phyloP scores from a whole-genome alignment of 495 filamentous ascomycete species.

The Aspergillus sparsus region DNA sequence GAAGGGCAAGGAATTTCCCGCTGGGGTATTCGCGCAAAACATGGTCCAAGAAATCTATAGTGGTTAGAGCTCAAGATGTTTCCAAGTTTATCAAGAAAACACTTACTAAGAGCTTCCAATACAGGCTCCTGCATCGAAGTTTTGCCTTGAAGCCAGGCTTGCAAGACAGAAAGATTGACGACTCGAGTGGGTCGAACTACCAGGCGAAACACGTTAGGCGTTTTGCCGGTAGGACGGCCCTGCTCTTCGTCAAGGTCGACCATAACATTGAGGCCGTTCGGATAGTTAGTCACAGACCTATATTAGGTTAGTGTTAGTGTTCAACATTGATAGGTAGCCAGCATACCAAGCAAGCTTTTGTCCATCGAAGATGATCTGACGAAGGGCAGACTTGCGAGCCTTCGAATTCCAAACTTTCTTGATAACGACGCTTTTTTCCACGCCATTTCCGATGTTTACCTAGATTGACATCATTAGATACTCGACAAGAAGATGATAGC shows the following conservation, averaged over 20 bases:
- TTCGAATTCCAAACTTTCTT: conserved; percentile 73
- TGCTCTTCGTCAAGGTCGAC: conserved; percentile 70
- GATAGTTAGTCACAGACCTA: conserved; percentile 42
- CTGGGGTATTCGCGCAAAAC: conserved; percentile 75
- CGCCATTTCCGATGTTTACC: conserved; percentile 63
- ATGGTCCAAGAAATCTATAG: conserved; percentile 79
- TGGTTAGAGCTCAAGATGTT: conserved; percentile 22
- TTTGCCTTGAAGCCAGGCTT: conserved; percentile 61
- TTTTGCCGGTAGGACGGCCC: conserved; percentile 35
- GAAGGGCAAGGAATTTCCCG: conserved; percentile 62
- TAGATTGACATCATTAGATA: conserved; percentile 30
- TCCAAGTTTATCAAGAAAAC: background rate
- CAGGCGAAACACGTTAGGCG: conserved; percentile 54
- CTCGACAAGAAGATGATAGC: background rate
- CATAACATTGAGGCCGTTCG: conserved; percentile 41
- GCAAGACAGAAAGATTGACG: conserved; percentile 65
- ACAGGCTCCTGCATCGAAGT: conserved; percentile 61
- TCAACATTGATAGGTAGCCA: background rate
- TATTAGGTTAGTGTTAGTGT: conserved; percentile 9
- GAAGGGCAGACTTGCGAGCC: conserved; percentile 54
- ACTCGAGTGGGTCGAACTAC: conserved; percentile 57
- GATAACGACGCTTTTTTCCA: conserved; percentile 62
- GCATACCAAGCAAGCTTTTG: conserved; percentile 76
- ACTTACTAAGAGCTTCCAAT: conserved; percentile 75
- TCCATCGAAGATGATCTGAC: conserved; percentile 73